phyloP scores from a whole-genome alignment of 2,329 filamentous ascomycete species.

The Aulographum hederae region DNA sequence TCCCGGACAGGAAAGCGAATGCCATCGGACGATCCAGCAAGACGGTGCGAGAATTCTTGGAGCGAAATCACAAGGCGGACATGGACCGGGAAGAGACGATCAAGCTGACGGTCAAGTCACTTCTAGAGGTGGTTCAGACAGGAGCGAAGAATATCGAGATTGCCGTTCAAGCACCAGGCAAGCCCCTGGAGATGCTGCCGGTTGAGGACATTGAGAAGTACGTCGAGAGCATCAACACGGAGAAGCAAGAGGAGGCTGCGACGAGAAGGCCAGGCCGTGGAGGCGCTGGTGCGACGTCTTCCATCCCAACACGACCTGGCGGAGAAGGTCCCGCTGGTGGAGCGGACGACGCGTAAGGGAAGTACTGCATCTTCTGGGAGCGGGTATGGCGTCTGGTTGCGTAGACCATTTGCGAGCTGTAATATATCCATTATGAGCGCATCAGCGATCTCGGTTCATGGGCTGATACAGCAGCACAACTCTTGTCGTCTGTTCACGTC shows the following conservation, averaged over 20 bases:
- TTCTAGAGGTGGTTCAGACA: slow-evolving; percentile 94
- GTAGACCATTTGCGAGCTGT: no score
- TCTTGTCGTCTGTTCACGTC: no score
- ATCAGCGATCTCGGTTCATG: no score
- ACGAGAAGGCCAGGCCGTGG: slow-evolving; percentile 61
- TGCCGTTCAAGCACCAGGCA: slow-evolving; percentile 88
- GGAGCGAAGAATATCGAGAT: slow-evolving; percentile 99
- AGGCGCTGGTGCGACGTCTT: slow-evolving; percentile 51
- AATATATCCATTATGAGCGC: no score
- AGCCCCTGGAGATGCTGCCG: slow-evolving; percentile 80
- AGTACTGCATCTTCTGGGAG: no score
- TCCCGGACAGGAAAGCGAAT: slow-evolving; percentile 72
- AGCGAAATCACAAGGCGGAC: slow-evolving; percentile 95
- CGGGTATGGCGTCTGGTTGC: no score
- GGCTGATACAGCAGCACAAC: no score
- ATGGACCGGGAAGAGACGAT: slow-evolving; percentile 96
- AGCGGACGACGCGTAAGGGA: slow-evolving; percentile 9
- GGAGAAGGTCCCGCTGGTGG: slow-evolving; percentile 13
- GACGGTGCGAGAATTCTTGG: slow-evolving; percentile 95
- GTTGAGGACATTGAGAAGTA: slow-evolving; percentile 93
- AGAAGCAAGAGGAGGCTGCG: slow-evolving; percentile 96
- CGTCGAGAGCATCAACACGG: slow-evolving; percentile 96
- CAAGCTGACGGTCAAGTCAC: slow-evolving; percentile 91
- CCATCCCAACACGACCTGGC: slow-evolving; percentile 44
- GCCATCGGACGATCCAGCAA: slow-evolving; percentile 97